A percentile compares a stretch with the other conserved stretches of the same genome.
Evolutionary conservation across 2,329 filamentous ascomycete genomes (phyloP).

Genomic region (Xylaria sp.): DNA sequence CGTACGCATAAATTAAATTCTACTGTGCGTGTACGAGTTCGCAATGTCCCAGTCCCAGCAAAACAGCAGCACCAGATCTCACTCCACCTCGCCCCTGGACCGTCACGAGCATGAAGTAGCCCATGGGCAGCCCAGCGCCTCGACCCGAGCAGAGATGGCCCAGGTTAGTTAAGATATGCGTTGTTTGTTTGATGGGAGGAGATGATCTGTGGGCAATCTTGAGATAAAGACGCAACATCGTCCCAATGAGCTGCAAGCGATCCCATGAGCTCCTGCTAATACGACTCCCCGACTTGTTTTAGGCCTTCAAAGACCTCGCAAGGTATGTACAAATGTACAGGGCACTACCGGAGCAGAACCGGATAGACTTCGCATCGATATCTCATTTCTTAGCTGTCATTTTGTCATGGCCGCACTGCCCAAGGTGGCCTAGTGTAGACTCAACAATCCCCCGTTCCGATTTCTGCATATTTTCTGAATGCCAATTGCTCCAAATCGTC

Average conservation of each 20-base stretch:
- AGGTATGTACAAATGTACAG: constrained; percentile 44
- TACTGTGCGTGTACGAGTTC: constrained; percentile 14
- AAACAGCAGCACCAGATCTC: constrained; percentile 29
- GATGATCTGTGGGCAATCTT: not conserved
- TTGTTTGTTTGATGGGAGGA: not conserved
- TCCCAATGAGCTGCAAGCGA: constrained; percentile 7
- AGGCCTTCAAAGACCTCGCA: constrained; percentile 51
- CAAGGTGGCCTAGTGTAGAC: not conserved
- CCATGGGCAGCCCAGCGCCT: constrained; percentile 34
- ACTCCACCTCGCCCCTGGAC: constrained; percentile 32
- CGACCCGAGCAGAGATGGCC: constrained; percentile 44
- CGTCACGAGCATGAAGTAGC: constrained; percentile 11
- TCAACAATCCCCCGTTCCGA: constrained; percentile 20
- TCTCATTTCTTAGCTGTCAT: constrained; percentile 3
- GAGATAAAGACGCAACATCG: not conserved
- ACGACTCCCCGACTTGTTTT: constrained; percentile 39
- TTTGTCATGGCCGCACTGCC: not conserved
- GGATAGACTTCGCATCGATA: constrained; percentile 5
- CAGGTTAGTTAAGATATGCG: constrained; percentile 40
- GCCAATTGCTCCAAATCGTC: constrained; percentile 34
- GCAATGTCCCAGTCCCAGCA: constrained; percentile 43
- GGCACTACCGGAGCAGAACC: not conserved
- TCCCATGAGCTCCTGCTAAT: constrained; percentile 37
- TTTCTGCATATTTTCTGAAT: constrained; percentile 34
- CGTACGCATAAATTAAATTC: not conserved